Percentiles rank a stretch among this genome's conserved stretches.
Conservation (phyloP, 2,329 filamentous ascomycete genomes). For the Ophiosphaerella narmari region DNA sequence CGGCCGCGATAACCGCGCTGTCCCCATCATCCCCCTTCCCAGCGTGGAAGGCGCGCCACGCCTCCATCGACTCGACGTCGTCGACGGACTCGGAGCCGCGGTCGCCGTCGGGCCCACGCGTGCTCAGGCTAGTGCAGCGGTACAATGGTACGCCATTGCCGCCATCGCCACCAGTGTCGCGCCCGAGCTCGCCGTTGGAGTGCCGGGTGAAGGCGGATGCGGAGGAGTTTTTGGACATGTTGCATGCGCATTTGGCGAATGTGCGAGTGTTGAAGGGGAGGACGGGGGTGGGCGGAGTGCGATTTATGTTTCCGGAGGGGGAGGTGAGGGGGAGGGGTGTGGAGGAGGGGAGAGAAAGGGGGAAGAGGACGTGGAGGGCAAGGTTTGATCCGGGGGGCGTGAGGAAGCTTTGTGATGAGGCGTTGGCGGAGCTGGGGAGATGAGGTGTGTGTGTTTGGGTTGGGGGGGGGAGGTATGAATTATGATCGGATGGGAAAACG, state of each 20-base stretch:
- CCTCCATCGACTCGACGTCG: conserved; percentile 25
- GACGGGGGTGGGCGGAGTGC: conserved; percentile 11
- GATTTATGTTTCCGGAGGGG: conserved; percentile 13
- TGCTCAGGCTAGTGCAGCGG: too few species aligned
- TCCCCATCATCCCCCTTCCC: conserved; percentile 17
- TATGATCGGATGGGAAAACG: not conserved
- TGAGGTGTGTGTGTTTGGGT: not conserved
- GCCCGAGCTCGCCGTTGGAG: conserved; percentile 13
- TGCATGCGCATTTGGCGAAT: conserved; percentile 32
- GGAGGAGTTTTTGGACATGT: conserved; percentile 31
- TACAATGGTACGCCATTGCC: too few species aligned
- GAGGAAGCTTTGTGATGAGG: conserved; percentile 33
- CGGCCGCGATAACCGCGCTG: conserved; percentile 33
- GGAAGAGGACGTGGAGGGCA: conserved; percentile 19
- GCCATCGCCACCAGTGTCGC: not conserved
- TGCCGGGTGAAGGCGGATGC: conserved; percentile 31
- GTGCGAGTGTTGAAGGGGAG: conserved; percentile 29
- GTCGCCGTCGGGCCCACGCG: too few species aligned
- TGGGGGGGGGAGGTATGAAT: not conserved
- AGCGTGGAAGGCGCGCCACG: conserved; percentile 18
- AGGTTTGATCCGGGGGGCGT: conserved; percentile 36
- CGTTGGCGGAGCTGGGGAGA: conserved; percentile 29
- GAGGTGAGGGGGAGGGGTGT: conserved; percentile 11
- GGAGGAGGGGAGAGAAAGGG: conserved; percentile 14
- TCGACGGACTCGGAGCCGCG: conserved; percentile 10